Percentiles rank a stretch among this genome's conserved stretches.
Evolutionary conservation across 2,329 filamentous ascomycete species (phyloP).

Genomic region (Nemania sp.): DNA sequence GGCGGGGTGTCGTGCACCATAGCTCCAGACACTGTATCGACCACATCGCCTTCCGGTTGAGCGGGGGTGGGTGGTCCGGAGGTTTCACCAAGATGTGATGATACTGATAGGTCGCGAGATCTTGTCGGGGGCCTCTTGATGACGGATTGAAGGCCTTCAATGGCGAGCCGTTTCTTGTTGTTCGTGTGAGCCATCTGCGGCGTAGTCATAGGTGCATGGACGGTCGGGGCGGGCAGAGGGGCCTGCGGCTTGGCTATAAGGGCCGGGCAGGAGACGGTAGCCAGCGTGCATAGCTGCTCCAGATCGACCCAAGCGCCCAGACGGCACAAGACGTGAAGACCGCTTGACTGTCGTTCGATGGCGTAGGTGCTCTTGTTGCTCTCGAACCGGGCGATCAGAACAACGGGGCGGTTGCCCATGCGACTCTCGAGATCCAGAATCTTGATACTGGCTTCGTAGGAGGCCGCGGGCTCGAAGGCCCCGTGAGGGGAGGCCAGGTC

Average conservation of each 20-base stretch:
- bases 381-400: conserved; percentile 65
- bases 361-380: conserved; percentile 58
- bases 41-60: conserved; percentile 2
- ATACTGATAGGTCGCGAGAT: conserved; percentile 46
- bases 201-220: conserved; percentile 43
- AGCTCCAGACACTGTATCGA: background rate
- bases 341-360: conserved; percentile 65
- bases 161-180: conserved; percentile 61
- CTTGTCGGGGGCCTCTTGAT: conserved; percentile 57
- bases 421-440: conserved; percentile 66
- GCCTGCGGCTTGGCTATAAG: conserved; percentile 40
- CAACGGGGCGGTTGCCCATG: conserved; percentile 55
- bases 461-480: conserved; percentile 55
- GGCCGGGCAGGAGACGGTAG: conserved; percentile 50
- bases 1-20: background rate
- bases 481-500: conserved; percentile 57
- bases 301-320: conserved; percentile 69
- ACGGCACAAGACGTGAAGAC: conserved; percentile 69
- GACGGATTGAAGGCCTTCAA: conserved; percentile 65
- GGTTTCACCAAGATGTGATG: conserved; percentile 13
- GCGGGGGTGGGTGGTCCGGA: conserved; percentile 21
- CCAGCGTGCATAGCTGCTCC: conserved; percentile 53
- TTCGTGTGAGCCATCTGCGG: conserved; percentile 52
- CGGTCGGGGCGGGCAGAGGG: conserved; percentile 27
- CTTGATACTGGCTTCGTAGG: conserved; percentile 64